Percentiles rank a stretch among this genome's conserved stretches.
Evolutionary conservation across 345 rosid species (phyloP).

Genomic region (Sapria himalayana): DNA sequence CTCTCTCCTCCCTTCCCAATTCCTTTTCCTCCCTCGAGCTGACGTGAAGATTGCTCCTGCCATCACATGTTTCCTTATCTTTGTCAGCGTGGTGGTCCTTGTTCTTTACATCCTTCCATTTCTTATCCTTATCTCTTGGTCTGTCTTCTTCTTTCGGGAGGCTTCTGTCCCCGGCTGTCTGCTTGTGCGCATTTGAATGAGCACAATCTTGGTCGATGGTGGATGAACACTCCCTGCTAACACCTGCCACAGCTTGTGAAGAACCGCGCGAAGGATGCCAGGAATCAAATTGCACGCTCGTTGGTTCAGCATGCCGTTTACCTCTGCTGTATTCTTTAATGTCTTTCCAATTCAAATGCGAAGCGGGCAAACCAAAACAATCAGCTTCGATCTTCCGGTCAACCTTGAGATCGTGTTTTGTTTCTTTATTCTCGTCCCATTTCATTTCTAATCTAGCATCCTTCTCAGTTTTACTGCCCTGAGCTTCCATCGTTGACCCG

Average conservation of each 20-base stretch:
- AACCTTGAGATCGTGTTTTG: conserved; percentile 34
- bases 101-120: conserved; percentile 61
- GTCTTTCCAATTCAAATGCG: conserved; percentile 67
- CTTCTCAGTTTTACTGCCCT: conserved; percentile 38
- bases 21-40: conserved; percentile 65
- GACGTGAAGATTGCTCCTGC: conserved; percentile 33
- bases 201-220: conserved; percentile 32
- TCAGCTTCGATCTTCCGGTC: conserved; percentile 53
- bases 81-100: conserved; percentile 89
- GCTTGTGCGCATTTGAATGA: conserved; percentile 54
- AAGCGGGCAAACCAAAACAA: conserved; percentile 19
- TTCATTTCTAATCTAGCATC: conserved; percentile 45
- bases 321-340: conserved; percentile 66
- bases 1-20: conserved; percentile 72
- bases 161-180: conserved; percentile 73
- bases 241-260: conserved; percentile 33
- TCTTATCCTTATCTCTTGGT: conserved; percentile 78
- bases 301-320: conserved; percentile 47
- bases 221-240: conserved; percentile 33
- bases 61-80: conserved; percentile 78
- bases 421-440: conserved; percentile 48
- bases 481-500: conserved; percentile 62
- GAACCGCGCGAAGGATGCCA: conserved; percentile 44
- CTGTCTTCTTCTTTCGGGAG: conserved; percentile 70
- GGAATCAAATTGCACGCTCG: conserved; percentile 28